These are phyloP conservation scores for Selenicereus undatus DNA, from an alignment of 148 eudicot genomes.

Conservation along the genomic window DNA sequence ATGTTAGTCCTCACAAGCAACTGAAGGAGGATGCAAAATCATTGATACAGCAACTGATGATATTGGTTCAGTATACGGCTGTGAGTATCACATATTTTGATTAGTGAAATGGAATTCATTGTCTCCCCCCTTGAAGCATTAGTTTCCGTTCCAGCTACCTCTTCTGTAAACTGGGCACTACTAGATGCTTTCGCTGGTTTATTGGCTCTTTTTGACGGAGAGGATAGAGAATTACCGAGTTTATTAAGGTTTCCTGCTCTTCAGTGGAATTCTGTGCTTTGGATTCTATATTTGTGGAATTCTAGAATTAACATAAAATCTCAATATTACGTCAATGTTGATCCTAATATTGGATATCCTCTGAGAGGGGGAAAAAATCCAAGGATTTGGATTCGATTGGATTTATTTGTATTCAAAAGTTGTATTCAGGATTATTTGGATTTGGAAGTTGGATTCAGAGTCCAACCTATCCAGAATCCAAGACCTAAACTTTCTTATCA, in stretches of 20 bases:
- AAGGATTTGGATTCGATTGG: neutral
- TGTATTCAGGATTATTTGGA: too few species aligned
- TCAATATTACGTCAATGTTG: neutral
- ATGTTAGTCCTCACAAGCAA: constrained; percentile 52
- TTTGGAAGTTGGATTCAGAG: too few species aligned
- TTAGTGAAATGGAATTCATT: neutral
- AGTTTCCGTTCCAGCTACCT: neutral
- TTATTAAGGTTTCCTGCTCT: neutral
- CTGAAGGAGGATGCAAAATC: constrained; percentile 70
- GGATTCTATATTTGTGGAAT: neutral
- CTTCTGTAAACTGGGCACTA: neutral
- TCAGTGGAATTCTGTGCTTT: neutral
- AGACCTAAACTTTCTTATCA: too few species aligned
- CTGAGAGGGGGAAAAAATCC: neutral
- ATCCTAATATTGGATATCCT: neutral
- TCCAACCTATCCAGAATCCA: too few species aligned
- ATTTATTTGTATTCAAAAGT: neutral
- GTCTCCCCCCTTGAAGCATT: neutral
- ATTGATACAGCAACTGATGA: constrained; percentile 52
- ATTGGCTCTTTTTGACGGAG: neutral
- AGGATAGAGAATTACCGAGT: neutral
- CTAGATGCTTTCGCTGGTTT: neutral
- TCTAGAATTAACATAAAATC: neutral
- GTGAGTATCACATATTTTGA: constrained; percentile 43
- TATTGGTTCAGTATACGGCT: constrained; percentile 75